Base-by-base conservation (phyloP, 148 eudicot species). In the Nepenthes mirabilis region DNA sequence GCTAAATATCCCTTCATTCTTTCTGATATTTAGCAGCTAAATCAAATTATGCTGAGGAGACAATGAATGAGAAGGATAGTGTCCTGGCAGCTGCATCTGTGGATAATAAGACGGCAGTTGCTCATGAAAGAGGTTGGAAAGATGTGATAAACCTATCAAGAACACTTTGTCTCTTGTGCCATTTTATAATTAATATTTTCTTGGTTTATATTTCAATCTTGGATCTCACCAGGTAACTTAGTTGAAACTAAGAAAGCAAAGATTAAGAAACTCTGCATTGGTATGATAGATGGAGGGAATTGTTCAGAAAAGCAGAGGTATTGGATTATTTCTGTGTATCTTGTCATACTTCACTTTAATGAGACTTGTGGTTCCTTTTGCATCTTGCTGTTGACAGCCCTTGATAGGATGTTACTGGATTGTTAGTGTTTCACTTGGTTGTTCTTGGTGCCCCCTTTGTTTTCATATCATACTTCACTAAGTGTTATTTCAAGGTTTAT, bases 221-320 rank as follows among this genome's bases (percentile, higher is more conserved):
- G 37, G 11, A 14, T 47, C 61, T 11, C 57, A 14, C 5, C 65
- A 78, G 79, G 62, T 58, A 70, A 68, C 64, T 23, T 58, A 33
- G 50, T 47, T 37, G 64, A 78, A 75, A 58, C 73, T 52, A 76
- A 58, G 68, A 78, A 80, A 69, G 72, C 61, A 37, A 65, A 73
- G 61, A 58, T 57, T 37, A 66, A 74, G 62, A 60, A 47, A 60
- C 62, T 64, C 34, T 32, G 65, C 47, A 69, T 58, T 66, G 75
- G 51, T 63, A 61, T 59, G 47, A 65, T 70, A 65, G 75, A 72
- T 47, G 82, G 66, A 59, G 83, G 71, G 51, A 72, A 37, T 11
- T 60, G 64, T 70, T 81, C 97, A 36, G 87, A 87, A 56, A 91
- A 81, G 63, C 97, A 83, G 64, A 84, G 85, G 95, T 81, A 66